These are phyloP conservation scores for Diutina scorzettiae DNA, from an alignment of 1,139 yeast species.

Conservation along the genomic window DNA sequence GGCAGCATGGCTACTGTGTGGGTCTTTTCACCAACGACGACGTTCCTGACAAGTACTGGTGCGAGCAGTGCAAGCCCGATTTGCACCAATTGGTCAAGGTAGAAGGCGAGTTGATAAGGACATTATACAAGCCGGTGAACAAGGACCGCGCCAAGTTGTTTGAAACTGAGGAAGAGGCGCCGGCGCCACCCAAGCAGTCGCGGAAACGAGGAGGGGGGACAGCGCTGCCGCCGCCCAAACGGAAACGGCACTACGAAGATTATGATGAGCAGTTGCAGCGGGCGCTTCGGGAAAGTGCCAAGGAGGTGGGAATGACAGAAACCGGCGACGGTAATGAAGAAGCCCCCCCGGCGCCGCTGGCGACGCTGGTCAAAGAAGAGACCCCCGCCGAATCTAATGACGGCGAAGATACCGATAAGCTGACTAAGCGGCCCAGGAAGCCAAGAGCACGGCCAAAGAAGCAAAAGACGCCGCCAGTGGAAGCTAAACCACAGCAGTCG, in stretches of 20 bases:
- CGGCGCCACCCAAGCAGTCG: slow-evolving; percentile 7
- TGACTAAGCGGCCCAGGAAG: not conserved
- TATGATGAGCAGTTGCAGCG: slow-evolving; percentile 59
- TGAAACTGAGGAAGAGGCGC: slow-evolving; percentile 13
- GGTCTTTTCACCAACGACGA: slow-evolving; percentile 62
- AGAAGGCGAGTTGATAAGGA: slow-evolving; percentile 19
- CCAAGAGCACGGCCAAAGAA: not conserved
- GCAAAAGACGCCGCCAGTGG: not conserved
- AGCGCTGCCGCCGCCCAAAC: slow-evolving; percentile 13
- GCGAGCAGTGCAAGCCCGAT: slow-evolving; percentile 83
- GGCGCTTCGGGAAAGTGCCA: slow-evolving; percentile 62
- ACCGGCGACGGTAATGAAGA: not conserved
- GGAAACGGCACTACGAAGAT: slow-evolving; percentile 33
- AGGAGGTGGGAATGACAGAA: slow-evolving; percentile 13
- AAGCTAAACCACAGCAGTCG: slow-evolving; percentile 6
- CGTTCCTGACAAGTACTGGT: slow-evolving; percentile 88
- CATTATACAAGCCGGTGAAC: slow-evolving; percentile 38
- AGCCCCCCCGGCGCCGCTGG: not conserved
- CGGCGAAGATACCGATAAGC: slow-evolving; percentile 11
- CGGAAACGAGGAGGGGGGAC: slow-evolving; percentile 8
- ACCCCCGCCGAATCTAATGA: slow-evolving; percentile 11
- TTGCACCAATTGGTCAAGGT: slow-evolving; percentile 44
- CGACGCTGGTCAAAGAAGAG: slow-evolving; percentile 3
- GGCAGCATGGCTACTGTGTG: slow-evolving; percentile 98
- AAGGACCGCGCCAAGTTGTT: slow-evolving; percentile 36